Conservation (phyloP, 257 asterid species). For the Voacanga thouarsii region DNA sequence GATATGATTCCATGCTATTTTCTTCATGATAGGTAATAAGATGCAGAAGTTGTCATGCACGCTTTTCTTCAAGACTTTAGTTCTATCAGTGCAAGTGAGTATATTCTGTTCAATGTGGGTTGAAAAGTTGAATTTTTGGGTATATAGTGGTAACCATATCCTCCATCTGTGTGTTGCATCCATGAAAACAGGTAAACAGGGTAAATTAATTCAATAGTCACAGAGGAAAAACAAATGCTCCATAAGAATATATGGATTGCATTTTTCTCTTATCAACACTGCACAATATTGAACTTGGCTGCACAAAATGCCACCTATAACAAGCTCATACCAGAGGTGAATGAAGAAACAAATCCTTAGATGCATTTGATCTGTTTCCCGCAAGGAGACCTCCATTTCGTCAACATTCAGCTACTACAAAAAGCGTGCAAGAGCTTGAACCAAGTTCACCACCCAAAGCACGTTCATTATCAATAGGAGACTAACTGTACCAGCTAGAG, state of each 20-base stretch:
- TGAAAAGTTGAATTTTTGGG: neutral
- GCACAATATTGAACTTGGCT: neutral
- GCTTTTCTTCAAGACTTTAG: neutral
- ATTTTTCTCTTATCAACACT: neutral
- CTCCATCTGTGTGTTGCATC: neutral
- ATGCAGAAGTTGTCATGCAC: neutral
- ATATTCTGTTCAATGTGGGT: neutral
- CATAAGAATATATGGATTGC: neutral
- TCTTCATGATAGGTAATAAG: neutral
- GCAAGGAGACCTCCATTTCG: neutral
- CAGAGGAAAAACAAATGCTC: neutral
- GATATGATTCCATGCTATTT: neutral
- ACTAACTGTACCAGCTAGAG: neutral
- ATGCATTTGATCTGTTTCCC: neutral
- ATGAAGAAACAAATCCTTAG: neutral
- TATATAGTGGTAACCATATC: neutral
- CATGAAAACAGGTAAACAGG: neutral
- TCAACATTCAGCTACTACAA: neutral
- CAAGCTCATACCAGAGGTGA: neutral
- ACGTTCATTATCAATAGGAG: neutral
- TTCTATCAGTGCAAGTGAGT: neutral
- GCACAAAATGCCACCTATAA: neutral
- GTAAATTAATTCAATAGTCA: neutral
- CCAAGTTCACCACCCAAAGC: neutral
- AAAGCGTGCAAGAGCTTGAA: neutral